phyloP scores from a whole-genome alignment of 225 moss, liverwort and hornwort genomes.

The Sphagnum contortum region DNA sequence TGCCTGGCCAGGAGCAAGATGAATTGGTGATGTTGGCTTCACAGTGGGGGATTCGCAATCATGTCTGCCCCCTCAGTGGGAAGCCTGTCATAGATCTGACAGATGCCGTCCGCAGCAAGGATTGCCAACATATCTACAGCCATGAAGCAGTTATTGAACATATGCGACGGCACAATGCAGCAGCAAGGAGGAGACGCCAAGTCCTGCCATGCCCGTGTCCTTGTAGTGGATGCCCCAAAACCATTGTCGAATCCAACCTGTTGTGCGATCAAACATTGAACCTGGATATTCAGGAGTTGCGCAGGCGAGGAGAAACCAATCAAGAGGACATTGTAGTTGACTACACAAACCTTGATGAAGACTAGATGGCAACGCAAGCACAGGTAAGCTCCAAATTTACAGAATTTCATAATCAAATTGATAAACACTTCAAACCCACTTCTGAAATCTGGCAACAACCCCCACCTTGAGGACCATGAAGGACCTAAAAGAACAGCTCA shows the following conservation, averaged over 20 bases:
- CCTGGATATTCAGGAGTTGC: slow-evolving; percentile 29
- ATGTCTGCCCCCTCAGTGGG: slow-evolving; percentile 70
- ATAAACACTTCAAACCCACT: no score
- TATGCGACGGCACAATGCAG: background rate
- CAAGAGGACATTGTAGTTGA: slow-evolving; percentile 9
- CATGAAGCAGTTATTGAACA: slow-evolving; percentile 12
- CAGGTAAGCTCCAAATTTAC: no score
- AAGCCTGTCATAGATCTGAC: slow-evolving; percentile 71
- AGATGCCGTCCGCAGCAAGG: slow-evolving; percentile 66
- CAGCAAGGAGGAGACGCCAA: background rate
- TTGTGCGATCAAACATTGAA: slow-evolving; percentile 23
- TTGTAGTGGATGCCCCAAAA: slow-evolving; percentile 33
- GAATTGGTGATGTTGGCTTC: slow-evolving; percentile 74
- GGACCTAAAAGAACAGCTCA: no score
- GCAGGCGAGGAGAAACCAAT: slow-evolving; percentile 4
- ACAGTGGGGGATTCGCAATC: slow-evolving; percentile 51
- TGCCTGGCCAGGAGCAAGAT: slow-evolving; percentile 93
- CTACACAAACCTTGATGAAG: slow-evolving; percentile 18
- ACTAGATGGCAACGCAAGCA: background rate
- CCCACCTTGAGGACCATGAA: no score
- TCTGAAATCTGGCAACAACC: no score
- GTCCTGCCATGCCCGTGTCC: slow-evolving; percentile 1
- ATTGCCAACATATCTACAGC: slow-evolving; percentile 41
- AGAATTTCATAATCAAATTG: no score
- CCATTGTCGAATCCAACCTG: slow-evolving; percentile 11